Evolutionary conservation across 75 land plant species (phyloP), one percentile per base, ranked within the genome.

Genomic region (Gnetum montanum): DNA sequence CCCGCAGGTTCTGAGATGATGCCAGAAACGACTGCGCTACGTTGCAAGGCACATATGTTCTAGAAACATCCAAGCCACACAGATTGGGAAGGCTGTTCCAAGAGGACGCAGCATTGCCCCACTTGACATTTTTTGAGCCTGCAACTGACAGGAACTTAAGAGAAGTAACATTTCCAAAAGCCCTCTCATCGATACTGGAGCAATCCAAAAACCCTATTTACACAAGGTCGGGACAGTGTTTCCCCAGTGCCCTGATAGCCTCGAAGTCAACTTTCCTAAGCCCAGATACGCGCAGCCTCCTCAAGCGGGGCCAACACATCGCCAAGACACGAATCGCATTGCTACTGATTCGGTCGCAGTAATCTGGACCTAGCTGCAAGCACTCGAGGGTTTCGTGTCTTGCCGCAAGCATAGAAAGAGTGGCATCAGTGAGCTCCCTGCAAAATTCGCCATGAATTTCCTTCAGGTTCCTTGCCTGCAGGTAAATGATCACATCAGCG

Each of bases 301-400:
- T 70, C 60, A 95, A 58, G 16, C 67, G 60, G 6, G 77, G 75
- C 57, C 99, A 95, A 63, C 99, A 95, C 34, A 86, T 0, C 6
- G 88, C 96, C 29, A 90, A 66, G 25, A 72, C 76, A 46, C 73
- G 72, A 6, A 95, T 60, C 7, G 96, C 96, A 67, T 95, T 92
- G 58, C 79, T 73, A 26, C 70, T 77, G 48, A 95, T 68, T 56
- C 74, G 62, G 16, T 90, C 99, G 60, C 88, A 86, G 23, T 77
- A 76, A 47, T 95, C 96, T 0, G 92, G 84, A 2, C 96, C 99
- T 15, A 95, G 69, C 53, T 90, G 92, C 22, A 95, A 82, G 61
- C 77, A 68, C 70, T 95, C 92, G 6, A 95, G 78, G 6, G 25
- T 34, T 45, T 78, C 84, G 67, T 95, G 99, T 3, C 91, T 73